Evolutionary conservation across 345 rosid genomes (phyloP).

Genomic region (Euphorbia pulcherrima): DNA sequence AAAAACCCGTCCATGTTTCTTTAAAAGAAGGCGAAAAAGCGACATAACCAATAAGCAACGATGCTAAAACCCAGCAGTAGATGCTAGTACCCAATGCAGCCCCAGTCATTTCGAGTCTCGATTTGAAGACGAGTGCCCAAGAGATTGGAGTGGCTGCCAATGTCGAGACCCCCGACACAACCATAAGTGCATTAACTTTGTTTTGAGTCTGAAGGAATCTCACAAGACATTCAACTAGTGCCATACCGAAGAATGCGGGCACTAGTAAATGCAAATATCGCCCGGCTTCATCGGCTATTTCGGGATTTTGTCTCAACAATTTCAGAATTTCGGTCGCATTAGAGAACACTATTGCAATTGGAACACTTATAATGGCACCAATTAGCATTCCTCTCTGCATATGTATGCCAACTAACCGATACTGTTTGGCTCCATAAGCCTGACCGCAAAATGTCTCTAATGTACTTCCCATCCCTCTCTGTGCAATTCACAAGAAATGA

Average conservation of each 20-base stretch:
- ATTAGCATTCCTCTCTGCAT: constrained; percentile 24
- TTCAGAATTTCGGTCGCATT: constrained; percentile 5
- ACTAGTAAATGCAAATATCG: not conserved
- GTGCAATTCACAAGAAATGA: not conserved
- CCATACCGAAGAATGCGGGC: constrained; percentile 21
- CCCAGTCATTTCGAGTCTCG: constrained; percentile 38
- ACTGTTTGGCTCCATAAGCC: constrained; percentile 29
- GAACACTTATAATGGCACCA: constrained; percentile 13
- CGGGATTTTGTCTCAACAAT: not conserved
- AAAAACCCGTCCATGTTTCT: constrained; percentile 38
- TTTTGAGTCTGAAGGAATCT: constrained; percentile 46
- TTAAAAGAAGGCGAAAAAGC: constrained; percentile 32
- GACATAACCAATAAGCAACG: constrained; percentile 25
- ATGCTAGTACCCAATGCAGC: constrained; percentile 41
- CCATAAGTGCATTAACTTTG: constrained; percentile 35
- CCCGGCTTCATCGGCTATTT: constrained; percentile 15
- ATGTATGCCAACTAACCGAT: constrained; percentile 23
- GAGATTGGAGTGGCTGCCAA: constrained; percentile 30
- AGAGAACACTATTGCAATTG: constrained; percentile 17
- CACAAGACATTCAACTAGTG: constrained; percentile 31
- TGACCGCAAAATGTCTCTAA: constrained; percentile 22
- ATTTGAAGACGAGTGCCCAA: constrained; percentile 40
- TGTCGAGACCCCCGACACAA: constrained; percentile 35
- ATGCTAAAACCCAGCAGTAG: constrained; percentile 32
- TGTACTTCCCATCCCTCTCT: constrained; percentile 27